A percentile compares a stretch with the other conserved stretches of the same genome.
phyloP scores from a whole-genome alignment of 805 yeast species.

The Candida rishiriensis region DNA sequence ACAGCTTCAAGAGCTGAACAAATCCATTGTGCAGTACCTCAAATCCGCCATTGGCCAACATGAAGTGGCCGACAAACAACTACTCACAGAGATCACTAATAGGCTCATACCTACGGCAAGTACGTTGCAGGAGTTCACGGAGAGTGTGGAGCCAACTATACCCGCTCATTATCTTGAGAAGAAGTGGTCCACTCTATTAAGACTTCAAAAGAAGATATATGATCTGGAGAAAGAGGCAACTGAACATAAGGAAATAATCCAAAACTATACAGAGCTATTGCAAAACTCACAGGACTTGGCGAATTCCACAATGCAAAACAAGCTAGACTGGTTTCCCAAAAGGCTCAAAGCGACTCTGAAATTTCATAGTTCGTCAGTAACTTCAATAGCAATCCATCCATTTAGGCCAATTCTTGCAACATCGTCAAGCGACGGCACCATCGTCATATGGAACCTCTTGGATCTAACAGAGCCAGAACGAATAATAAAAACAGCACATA shows the following conservation, averaged over 20 bases:
- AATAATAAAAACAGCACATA: slow-evolving; percentile 64
- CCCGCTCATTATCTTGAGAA: slow-evolving; percentile 47
- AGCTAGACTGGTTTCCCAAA: slow-evolving; percentile 61
- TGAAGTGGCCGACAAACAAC: neutral
- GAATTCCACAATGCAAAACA: slow-evolving; percentile 20
- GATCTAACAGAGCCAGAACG: slow-evolving; percentile 58
- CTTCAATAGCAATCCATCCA: slow-evolving; percentile 70
- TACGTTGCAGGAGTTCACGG: slow-evolving; percentile 2
- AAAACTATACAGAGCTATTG: slow-evolving; percentile 18
- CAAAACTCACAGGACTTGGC: slow-evolving; percentile 4
- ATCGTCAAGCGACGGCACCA: slow-evolving; percentile 68
- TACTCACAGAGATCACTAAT: slow-evolving; percentile 7
- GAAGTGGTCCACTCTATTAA: slow-evolving; percentile 83
- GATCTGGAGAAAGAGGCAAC: slow-evolving; percentile 61
- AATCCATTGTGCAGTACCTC: slow-evolving; percentile 32
- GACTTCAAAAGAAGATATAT: slow-evolving; percentile 69
- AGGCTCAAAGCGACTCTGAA: slow-evolving; percentile 38
- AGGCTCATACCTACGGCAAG: neutral
- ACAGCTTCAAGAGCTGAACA: slow-evolving; percentile 33
- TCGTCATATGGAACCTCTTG: slow-evolving; percentile 66
- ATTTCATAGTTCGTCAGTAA: slow-evolving; percentile 60
- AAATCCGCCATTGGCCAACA: slow-evolving; percentile 11
- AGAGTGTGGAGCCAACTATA: slow-evolving; percentile 8
- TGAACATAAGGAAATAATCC: slow-evolving; percentile 44
- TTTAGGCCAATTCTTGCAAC: slow-evolving; percentile 57